These are phyloP conservation scores for Aspergillus cejpii DNA, from an alignment of 2,329 filamentous ascomycete species.

Conservation along the genomic window DNA sequence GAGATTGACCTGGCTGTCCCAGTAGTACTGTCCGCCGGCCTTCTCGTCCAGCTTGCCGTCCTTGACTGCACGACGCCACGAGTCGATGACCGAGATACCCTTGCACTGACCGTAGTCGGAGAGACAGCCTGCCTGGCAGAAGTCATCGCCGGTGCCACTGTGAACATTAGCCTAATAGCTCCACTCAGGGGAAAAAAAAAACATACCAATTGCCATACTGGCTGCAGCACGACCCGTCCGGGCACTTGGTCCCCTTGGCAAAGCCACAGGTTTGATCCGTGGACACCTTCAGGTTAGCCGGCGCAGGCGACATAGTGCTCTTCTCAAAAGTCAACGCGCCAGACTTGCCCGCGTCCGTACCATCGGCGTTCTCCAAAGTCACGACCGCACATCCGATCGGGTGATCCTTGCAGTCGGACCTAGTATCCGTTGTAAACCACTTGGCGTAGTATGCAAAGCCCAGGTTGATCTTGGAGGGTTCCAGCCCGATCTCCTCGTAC, in stretches of 20 bases:
- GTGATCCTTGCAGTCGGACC: constrained; percentile 40
- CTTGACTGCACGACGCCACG: constrained; percentile 51
- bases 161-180: not conserved
- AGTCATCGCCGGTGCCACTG: constrained; percentile 30
- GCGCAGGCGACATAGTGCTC: constrained; percentile 21
- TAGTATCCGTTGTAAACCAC: constrained; percentile 54
- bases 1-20: constrained; percentile 51
- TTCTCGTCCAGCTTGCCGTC: constrained; percentile 52
- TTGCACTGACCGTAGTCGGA: constrained; percentile 39
- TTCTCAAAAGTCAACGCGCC: constrained; percentile 47
- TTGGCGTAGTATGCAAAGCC: constrained; percentile 66
- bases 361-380: constrained; percentile 54
- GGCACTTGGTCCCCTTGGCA: constrained; percentile 26
- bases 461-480: constrained; percentile 53
- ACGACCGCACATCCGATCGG: constrained; percentile 56
- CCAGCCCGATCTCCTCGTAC: constrained; percentile 54
- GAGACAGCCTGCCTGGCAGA: constrained; percentile 30
- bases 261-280: constrained; percentile 32
- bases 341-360: constrained; percentile 52
- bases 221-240: constrained; percentile 30
- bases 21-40: constrained; percentile 62
- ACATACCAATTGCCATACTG: constrained; percentile 34
- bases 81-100: constrained; percentile 48
- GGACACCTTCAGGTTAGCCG: constrained; percentile 21
- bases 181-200: not conserved